Evolutionary conservation across 371 early-diverging fungal genomes (phyloP), one percentile per base, ranked within the genome.

Genomic region (Circinella umbellata): DNA sequence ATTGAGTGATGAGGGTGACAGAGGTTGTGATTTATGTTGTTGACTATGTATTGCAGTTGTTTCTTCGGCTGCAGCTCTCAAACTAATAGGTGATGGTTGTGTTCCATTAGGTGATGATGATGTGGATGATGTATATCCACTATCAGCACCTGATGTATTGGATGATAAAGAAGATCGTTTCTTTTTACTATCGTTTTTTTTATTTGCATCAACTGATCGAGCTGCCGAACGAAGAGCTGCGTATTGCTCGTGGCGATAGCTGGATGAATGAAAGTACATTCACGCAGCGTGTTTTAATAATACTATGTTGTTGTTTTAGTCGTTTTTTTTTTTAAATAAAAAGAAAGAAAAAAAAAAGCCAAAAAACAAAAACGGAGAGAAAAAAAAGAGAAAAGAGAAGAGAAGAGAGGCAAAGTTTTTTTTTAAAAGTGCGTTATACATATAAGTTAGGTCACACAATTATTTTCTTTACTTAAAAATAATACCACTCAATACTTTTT

Each of bases 181-280:
- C 67, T 74, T 78, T 51, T 14, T 51, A 15, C 15, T 51, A 15
- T 14, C 5, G 7, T 51, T 15, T 27, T 55, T 74, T 63, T 54
- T 74, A 48, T 42, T 42, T 11, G 53, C 69, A 57, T 70, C 67
- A 47, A 64, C 67, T 11, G 42, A 42, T 53, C 67, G 60, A 53
- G 62, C 70, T 55, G 62, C 37, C 48, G 72, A 68, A 55, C 79
- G 77, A 47, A 75, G 37, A 18, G 70, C 67, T 35, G 66, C 70
- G 46, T 79, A 77, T 39, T 75, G 79, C 76, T 83, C 83, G 69
- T 75, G 77, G 64, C 83, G 69, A 63, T 69, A 76, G 61, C 77
- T 54, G 20, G 83, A 76, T 48, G 79, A 76, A 42, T 83, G 80
- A 67, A 83, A 83, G 73, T 82, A 69, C 71, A 73, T 73, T 34